Evolutionary conservation across 2,329 filamentous ascomycete species (phyloP).

Genomic region (Fusarium pseudograminearum): DNA sequence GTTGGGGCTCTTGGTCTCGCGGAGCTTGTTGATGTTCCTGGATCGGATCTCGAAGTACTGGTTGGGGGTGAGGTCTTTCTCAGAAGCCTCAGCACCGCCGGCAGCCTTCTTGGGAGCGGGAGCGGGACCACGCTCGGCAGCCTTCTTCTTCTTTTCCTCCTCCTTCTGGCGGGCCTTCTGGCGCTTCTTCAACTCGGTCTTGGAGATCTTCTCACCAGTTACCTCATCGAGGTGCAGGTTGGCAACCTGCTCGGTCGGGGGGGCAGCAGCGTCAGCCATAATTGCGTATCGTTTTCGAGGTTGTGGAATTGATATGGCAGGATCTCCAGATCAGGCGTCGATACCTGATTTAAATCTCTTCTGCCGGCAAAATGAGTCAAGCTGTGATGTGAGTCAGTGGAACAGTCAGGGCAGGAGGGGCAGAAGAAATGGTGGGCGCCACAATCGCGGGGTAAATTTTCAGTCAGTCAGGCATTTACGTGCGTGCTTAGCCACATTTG

Average conservation of each 20-base stretch:
- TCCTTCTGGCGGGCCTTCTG: slow-evolving; percentile 91
- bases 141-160: slow-evolving; percentile 89
- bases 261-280: slow-evolving; percentile 52
- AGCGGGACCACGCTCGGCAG: slow-evolving; percentile 80
- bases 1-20: slow-evolving; percentile 55
- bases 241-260: slow-evolving; percentile 65
- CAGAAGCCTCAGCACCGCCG: slow-evolving; percentile 69
- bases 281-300: slow-evolving; percentile 39
- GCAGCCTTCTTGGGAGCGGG: slow-evolving; percentile 59
- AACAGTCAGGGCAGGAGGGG: slow-evolving; percentile 50
- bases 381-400: slow-evolving; percentile 44
- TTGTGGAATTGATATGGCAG: slow-evolving; percentile 3
- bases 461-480: slow-evolving; percentile 26
- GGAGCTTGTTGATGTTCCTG: slow-evolving; percentile 70
- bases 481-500: slow-evolving; percentile 39
- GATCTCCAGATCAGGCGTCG: slow-evolving; percentile 29
- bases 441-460: slow-evolving; percentile 51
- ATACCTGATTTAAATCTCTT: slow-evolving; percentile 33
- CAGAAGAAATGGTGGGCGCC: slow-evolving; percentile 46
- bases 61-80: slow-evolving; percentile 69
- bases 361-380: slow-evolving; percentile 40
- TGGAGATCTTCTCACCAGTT: slow-evolving; percentile 88
- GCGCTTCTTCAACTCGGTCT: slow-evolving; percentile 93
- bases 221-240: slow-evolving; percentile 91
- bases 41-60: slow-evolving; percentile 97